A percentile compares a stretch with the other conserved stretches of the same genome.
These are phyloP conservation scores for Crithidia expoeki DNA, from an alignment of 208 protist species.

Conservation along the genomic window DNA sequence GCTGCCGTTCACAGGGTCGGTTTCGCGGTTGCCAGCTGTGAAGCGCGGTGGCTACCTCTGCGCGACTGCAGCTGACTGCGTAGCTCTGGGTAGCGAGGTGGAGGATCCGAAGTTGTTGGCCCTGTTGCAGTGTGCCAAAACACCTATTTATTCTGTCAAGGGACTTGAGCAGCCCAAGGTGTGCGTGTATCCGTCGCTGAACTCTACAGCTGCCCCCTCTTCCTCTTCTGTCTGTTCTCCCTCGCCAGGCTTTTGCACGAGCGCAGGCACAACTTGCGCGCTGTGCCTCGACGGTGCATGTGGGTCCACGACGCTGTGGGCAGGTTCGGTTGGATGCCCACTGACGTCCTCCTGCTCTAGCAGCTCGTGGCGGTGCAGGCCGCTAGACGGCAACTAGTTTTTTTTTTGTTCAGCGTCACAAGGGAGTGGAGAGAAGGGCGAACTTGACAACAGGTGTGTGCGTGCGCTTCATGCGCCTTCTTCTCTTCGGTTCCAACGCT, in stretches of 20 bases:
- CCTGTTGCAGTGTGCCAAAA: constrained; percentile 34
- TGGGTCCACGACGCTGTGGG: background rate
- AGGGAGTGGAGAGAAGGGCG: too few species aligned
- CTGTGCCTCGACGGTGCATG: constrained; percentile 32
- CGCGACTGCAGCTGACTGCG: constrained; percentile 44
- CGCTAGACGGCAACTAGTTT: background rate
- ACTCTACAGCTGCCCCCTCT: too few species aligned
- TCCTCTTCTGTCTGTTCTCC: too few species aligned
- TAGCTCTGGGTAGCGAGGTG: constrained; percentile 28
- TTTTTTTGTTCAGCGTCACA: too few species aligned
- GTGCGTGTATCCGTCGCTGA: constrained; percentile 20
- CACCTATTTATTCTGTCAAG: too few species aligned
- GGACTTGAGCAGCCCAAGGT: constrained; percentile 1
- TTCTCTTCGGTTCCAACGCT: too few species aligned
- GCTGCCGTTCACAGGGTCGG: constrained; percentile 42
- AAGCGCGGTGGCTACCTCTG: constrained; percentile 32
- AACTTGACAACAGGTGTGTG: background rate
- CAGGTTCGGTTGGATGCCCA: constrained; percentile 18
- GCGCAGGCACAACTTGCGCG: constrained; percentile 31
- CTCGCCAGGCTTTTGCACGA: constrained; percentile 42
- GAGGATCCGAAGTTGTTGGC: constrained; percentile 27
- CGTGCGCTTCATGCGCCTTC: too few species aligned
- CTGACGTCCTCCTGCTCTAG: constrained; percentile 9
- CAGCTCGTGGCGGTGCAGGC: constrained; percentile 18
- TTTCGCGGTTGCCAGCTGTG: constrained; percentile 14